A percentile compares a stretch with the other conserved stretches of the same genome.
phyloP scores from a whole-genome alignment of 495 filamentous ascomycete genomes.

The Xylaria scruposa region DNA sequence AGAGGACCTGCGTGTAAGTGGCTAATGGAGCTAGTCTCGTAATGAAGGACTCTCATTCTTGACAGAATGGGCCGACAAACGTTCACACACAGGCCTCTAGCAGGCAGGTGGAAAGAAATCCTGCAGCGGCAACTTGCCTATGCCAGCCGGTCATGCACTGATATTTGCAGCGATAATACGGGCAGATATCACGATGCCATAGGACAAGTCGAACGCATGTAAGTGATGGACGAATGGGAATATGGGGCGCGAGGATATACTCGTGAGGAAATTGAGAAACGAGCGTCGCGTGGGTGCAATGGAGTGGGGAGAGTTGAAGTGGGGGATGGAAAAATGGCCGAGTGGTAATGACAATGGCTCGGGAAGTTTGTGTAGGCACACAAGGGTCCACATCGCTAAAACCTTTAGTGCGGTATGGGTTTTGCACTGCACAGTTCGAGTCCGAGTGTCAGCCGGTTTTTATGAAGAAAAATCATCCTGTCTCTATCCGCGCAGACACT shows the following conservation, averaged over 20 bases:
- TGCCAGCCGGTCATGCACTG: background rate
- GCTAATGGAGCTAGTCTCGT: background rate
- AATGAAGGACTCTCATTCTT: constrained; percentile 7
- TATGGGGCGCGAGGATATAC: constrained; percentile 23
- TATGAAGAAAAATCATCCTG: background rate
- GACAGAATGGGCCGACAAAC: background rate
- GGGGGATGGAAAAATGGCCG: constrained; percentile 23
- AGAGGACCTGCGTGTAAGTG: constrained; percentile 7
- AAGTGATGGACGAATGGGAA: constrained; percentile 26
- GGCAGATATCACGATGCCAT: background rate
- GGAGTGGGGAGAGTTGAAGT: constrained; percentile 16
- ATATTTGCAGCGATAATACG: background rate
- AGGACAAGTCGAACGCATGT: background rate
- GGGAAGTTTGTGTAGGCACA: background rate
- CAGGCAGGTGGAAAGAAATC: background rate
- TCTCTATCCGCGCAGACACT: too few species aligned
- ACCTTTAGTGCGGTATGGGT: background rate
- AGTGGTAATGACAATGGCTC: constrained; percentile 24
- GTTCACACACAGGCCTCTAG: background rate
- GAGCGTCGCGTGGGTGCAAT: background rate
- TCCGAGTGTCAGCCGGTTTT: constrained; percentile 16
- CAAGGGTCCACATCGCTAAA: background rate
- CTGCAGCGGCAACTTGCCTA: background rate
- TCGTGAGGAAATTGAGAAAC: constrained; percentile 20
- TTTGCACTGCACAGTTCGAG: constrained; percentile 21